Evolutionary conservation across 2,329 filamentous ascomycete genomes (phyloP).

Genomic region (Capronia americana): DNA sequence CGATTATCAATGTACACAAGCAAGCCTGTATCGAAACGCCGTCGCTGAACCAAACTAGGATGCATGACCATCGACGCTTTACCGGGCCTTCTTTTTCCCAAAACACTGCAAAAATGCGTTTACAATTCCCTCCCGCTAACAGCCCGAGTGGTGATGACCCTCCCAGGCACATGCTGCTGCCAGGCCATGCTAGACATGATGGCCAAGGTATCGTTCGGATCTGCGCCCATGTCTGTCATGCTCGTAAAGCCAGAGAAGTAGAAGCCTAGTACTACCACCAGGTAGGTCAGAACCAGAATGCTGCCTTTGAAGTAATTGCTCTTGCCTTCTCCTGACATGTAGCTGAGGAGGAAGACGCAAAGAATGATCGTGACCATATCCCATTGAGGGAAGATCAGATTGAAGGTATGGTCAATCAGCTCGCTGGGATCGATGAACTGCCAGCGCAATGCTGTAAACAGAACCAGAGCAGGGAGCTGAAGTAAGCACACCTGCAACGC

Average conservation of each 20-base stretch:
- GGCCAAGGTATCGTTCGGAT: constrained; percentile 56
- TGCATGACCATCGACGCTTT: not conserved
- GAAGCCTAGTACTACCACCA: constrained; percentile 91
- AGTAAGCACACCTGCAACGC: constrained; percentile 94
- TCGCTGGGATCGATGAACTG: constrained; percentile 61
- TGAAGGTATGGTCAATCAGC: constrained; percentile 59
- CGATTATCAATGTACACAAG: constrained; percentile 2
- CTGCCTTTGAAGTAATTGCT: constrained; percentile 99
- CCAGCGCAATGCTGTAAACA: constrained; percentile 82
- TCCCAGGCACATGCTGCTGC: constrained; percentile 22
- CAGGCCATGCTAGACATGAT: constrained; percentile 34
- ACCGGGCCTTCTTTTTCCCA: not conserved
- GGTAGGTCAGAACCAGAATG: constrained; percentile 88
- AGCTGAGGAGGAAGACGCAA: constrained; percentile 93
- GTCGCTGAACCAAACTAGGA: not conserved
- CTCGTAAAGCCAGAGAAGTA: constrained; percentile 76
- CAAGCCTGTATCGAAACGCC: not conserved
- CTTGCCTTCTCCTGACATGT: constrained; percentile 98
- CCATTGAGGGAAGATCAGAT: constrained; percentile 96
- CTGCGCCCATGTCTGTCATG: constrained; percentile 56
- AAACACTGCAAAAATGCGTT: not conserved
- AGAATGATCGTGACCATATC: constrained; percentile 97
- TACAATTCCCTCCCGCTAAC: constrained; percentile 26
- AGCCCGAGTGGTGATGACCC: not conserved
- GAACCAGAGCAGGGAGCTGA: constrained; percentile 89